These are phyloP conservation scores for Ophiobolus disseminans DNA, from an alignment of 2,329 filamentous ascomycete genomes.

Conservation along the genomic window DNA sequence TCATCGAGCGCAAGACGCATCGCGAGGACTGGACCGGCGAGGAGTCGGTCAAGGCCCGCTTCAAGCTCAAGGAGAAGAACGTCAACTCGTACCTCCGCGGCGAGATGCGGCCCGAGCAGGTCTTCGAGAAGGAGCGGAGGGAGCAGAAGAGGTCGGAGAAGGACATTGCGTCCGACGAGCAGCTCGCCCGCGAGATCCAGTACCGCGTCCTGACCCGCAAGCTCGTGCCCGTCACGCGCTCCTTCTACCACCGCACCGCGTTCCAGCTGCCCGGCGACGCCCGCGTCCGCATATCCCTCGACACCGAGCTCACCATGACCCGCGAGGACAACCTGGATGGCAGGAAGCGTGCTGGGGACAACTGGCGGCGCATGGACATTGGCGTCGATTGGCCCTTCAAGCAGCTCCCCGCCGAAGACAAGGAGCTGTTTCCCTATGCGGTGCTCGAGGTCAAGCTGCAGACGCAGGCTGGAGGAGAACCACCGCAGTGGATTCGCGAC, in stretches of 20 bases:
- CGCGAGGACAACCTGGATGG: conserved; percentile 96
- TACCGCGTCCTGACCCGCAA: conserved; percentile 89
- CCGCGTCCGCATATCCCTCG: conserved; percentile 92
- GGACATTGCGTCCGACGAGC: conserved; percentile 89
- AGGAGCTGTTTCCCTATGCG: conserved; percentile 93
- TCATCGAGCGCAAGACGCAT: conserved; percentile 97
- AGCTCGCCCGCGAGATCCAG: conserved; percentile 88
- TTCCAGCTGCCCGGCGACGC: conserved; percentile 98
- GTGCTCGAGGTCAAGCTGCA: conserved; percentile 97
- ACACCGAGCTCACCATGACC: conserved; percentile 93
- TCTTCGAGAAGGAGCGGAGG: conserved; percentile 96
- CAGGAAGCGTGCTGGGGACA: conserved; percentile 74
- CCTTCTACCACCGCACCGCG: conserved; percentile 97
- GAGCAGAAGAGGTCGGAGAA: conserved; percentile 94
- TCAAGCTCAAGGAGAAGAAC: conserved; percentile 95
- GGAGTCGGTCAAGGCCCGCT: conserved; percentile 97
- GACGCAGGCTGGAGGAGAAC: conserved; percentile 92
- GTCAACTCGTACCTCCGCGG: conserved; percentile 90
- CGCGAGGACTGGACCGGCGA: conserved; percentile 99
- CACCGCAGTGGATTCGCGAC: conserved; percentile 95
- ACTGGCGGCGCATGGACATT: conserved; percentile 97
- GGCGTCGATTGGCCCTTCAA: conserved; percentile 95
- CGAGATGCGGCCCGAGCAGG: conserved; percentile 79
- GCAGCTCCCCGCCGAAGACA: conserved; percentile 82
- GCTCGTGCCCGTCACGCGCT: conserved; percentile 87